Base-by-base conservation (phyloP, 2,329 filamentous ascomycete species). In the Phialophora expanda region DNA sequence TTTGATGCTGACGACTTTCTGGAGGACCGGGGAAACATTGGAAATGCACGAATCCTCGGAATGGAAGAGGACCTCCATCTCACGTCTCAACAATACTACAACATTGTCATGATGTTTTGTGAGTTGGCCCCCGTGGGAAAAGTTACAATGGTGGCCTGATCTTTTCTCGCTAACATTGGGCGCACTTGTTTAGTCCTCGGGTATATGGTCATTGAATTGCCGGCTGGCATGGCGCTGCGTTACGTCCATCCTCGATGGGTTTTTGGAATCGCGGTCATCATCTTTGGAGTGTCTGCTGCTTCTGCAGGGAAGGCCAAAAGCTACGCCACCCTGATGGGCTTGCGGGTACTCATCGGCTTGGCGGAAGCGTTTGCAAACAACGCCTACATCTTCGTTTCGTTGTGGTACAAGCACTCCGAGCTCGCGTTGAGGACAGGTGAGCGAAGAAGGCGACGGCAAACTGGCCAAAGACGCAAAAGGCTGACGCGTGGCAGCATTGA, bases 401-500 rank as follows among this genome's bases (percentile, higher is more conserved):
- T 68, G 9, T 68, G 63, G 63, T 68, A 66, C 32, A 51, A 46
- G 24, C 55, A 14, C 17, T 28, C 59, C 2, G 59, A 68, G 38
- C 4, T 68, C 3, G 17, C 66, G 14, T 9, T 50, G 12, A 22
- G 63, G 17, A 59, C 24, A 14, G 62, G 57, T 62, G 26, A 53
- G 59, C 11, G n/a, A 38, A 38, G 32, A 30, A 17, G 28, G n/a
- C n/a, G n/a, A n/a, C n/a, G n/a, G n/a, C n/a, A n/a, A n/a, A n/a
- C n/a, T n/a, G n/a, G n/a, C n/a, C n/a, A n/a, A n/a, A n/a, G n/a
- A n/a, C 24, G 24, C 24, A 24, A 24, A 24, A 24, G 32, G 32
- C 34, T 14, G 30, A 44, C 22, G 4, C 74, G 87, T 87, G 0
- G 90, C 89, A 0, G 87, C 87, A 0, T 14, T 48, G 22, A 79